Conservation (phyloP, 1,139 yeast species). For the Yamadazyma aaseri region DNA sequence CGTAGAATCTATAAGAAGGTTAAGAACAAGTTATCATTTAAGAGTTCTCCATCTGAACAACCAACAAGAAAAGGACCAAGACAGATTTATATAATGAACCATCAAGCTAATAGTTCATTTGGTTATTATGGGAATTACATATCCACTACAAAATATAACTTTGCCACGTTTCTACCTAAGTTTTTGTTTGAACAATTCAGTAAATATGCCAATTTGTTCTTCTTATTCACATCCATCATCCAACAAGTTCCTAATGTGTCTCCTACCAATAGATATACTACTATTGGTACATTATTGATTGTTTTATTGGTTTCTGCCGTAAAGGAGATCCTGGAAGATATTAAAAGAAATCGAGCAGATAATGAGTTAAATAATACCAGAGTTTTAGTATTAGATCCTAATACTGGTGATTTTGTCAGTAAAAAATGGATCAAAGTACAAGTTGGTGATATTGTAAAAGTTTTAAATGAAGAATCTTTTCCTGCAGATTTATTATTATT, state of each 20-base stretch:
- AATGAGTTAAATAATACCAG: constrained; percentile 81
- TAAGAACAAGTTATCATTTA: constrained; percentile 12
- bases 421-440: constrained; percentile 84
- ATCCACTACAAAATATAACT: constrained; percentile 94
- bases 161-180: constrained; percentile 91
- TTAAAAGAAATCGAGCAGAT: constrained; percentile 86
- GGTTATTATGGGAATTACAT: constrained; percentile 81
- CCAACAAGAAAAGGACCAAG: constrained; percentile 49
- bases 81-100: constrained; percentile 65
- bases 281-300: constrained; percentile 83
- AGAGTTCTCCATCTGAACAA: constrained; percentile 6
- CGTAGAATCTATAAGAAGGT: constrained; percentile 13
- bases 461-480: constrained; percentile 83
- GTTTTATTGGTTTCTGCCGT: constrained; percentile 89
- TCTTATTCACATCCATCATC: constrained; percentile 85
- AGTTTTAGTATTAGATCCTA: constrained; percentile 65
- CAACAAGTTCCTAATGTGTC: constrained; percentile 98
- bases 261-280: constrained; percentile 94
- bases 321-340: constrained; percentile 87
- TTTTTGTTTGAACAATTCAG: constrained; percentile 95
- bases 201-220: constrained; percentile 93
- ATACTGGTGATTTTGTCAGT: constrained; percentile 56
- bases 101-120: constrained; percentile 49
- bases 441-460: constrained; percentile 89
- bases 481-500: constrained; percentile 90